Base-by-base conservation (phyloP, 2,329 filamentous ascomycete species). In the Thelonectria rubi region DNA sequence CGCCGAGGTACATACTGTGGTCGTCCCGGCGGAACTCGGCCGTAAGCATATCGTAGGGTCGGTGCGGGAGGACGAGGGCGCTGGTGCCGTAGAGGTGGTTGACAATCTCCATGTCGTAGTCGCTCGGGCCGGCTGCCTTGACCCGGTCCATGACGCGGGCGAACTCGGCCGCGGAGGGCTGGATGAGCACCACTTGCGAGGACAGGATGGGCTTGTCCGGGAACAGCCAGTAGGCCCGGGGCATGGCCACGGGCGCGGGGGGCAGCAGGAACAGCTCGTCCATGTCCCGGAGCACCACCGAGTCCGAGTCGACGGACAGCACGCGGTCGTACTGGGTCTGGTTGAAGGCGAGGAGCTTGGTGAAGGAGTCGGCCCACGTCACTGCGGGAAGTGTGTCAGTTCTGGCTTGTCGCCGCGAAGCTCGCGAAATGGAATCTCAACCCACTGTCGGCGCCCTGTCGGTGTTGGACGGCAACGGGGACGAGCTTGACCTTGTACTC, bases 251-350 rank as follows among this genome's bases (percentile, higher is more conserved):
- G 1, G 84, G 79, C 1, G 84, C 81, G 1, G 78, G 73, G 0
- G 90, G 90, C 1, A 90, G 79, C 26, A 89, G 82, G 76, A 93
- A 93, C 0, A 92, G 81, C 56, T 92, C 89, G 67, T 93, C 90
- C 81, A 92, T 84, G 20, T 81, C 76, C 61, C 88, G 80, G 4
- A 90, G 80, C 3, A 92, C 76, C 1, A 84, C 84, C 20, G 86
- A 80, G 69, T 92, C 89, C 9, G 88, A 89, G 72, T 92, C 81
- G 1, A 82, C 73, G 48, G 88, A 86, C 8, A 79, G 65, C 1
- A 83, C 79, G 0, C 75, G 72, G 0, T 62, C 58, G 40, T 91
- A 91, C 57, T 88, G 80, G 0, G 84, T 86, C 54, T 90, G 86
- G 60, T 88, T 88, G 72, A 91, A 92, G 2, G 88, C 87, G 18